phyloP scores from a whole-genome alignment of 2,329 filamentous ascomycete genomes.

The Metarhizium rileyi region DNA sequence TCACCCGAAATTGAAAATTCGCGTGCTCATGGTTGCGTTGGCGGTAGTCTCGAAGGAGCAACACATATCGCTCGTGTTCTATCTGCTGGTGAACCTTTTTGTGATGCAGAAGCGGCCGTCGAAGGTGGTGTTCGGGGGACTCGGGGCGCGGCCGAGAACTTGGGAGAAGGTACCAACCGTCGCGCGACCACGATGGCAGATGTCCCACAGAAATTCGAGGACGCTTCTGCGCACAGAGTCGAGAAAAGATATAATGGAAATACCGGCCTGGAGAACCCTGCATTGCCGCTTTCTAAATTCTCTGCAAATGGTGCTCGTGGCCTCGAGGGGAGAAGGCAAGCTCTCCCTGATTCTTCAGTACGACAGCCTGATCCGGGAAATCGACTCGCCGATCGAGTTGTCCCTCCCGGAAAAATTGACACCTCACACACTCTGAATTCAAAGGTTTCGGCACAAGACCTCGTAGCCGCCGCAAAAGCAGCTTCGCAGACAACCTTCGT shows the following conservation, averaged over 20 bases:
- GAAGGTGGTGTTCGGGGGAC: background rate
- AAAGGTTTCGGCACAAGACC: conserved; percentile 20
- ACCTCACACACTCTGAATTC: conserved; percentile 11
- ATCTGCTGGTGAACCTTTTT: background rate
- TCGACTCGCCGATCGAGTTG: conserved; percentile 5
- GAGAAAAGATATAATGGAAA: conserved; percentile 4
- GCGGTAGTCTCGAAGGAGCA: background rate
- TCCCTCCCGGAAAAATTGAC: conserved; percentile 9
- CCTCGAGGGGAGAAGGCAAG: background rate
- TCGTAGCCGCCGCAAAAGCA: conserved; percentile 13
- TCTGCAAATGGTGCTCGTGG: conserved; percentile 11
- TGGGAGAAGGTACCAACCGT: background rate
- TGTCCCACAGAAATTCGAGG: background rate
- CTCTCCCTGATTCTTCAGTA: background rate
- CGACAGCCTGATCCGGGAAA: background rate
- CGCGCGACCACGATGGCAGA: background rate
- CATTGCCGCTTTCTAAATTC: conserved; percentile 12
- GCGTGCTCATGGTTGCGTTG: background rate
- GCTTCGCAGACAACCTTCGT: conserved; percentile 8
- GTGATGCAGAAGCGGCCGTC: background rate
- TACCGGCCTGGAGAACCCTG: conserved; percentile 5
- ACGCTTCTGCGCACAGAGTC: background rate
- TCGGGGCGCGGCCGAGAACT: background rate
- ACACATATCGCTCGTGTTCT: background rate
- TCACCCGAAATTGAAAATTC: conserved; percentile 7